These are phyloP conservation scores for Fistulifera solaris DNA, from an alignment of 108 stramenopile species.

Conservation along the genomic window DNA sequence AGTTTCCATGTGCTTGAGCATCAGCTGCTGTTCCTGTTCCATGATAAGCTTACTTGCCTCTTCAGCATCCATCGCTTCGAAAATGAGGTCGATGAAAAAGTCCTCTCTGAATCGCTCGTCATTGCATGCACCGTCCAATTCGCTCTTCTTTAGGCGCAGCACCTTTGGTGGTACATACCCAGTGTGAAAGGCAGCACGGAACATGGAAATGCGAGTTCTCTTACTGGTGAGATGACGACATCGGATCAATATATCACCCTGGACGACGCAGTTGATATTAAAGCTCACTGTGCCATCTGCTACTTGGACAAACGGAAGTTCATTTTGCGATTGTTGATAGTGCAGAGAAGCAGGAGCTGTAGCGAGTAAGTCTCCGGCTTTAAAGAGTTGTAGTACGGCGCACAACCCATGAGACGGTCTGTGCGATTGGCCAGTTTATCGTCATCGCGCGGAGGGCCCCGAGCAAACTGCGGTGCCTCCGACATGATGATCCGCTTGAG, in stretches of 20 bases:
- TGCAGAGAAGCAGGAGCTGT: slow-evolving; percentile 69
- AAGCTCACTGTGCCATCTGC: slow-evolving; percentile 61
- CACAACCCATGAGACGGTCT: slow-evolving; percentile 63
- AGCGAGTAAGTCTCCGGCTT: slow-evolving; percentile 77
- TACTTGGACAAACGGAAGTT: slow-evolving; percentile 52
- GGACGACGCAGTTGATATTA: slow-evolving; percentile 62
- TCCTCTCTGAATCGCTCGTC: slow-evolving; percentile 85
- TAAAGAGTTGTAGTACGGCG: slow-evolving; percentile 95
- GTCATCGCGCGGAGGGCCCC: slow-evolving; percentile 29
- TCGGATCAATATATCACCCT: slow-evolving; percentile 86
- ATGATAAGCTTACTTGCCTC: slow-evolving; percentile 49
- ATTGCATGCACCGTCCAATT: slow-evolving; percentile 90
- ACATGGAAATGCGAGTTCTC: slow-evolving; percentile 82
- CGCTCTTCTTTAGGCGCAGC: slow-evolving; percentile 81
- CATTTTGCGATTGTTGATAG: slow-evolving; percentile 47
- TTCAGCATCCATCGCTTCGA: slow-evolving; percentile 80
- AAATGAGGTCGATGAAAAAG: slow-evolving; percentile 92
- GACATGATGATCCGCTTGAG: slow-evolving; percentile 89
- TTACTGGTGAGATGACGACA: slow-evolving; percentile 78
- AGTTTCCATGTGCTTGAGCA: slow-evolving; percentile 1
- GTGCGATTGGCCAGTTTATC: slow-evolving; percentile 15
- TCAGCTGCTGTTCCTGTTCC: slow-evolving; percentile 18
- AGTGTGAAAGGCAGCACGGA: slow-evolving; percentile 95
- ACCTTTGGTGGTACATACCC: slow-evolving; percentile 88
- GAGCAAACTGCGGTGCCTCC: slow-evolving; percentile 74